Conservation (phyloP, 495 filamentous ascomycete species). For the Penicillium malachiteum region DNA sequence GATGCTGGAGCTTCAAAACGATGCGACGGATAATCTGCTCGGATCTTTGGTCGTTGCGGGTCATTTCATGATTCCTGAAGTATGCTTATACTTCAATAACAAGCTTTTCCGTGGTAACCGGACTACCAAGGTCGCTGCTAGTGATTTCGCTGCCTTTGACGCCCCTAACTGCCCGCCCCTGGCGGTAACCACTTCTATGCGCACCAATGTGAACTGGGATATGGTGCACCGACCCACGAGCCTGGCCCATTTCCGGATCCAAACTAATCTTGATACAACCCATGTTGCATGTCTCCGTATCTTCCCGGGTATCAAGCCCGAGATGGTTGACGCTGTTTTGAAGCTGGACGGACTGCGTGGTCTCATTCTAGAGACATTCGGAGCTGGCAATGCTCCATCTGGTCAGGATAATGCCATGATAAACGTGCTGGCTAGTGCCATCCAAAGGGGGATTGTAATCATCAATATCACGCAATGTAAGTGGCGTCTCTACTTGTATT, state of each 20-base stretch:
- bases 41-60: slow-evolving; percentile 91
- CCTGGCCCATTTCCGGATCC: slow-evolving; percentile 73
- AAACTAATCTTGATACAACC: slow-evolving; percentile 75
- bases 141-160: slow-evolving; percentile 81
- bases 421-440: slow-evolving; percentile 73
- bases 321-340: slow-evolving; percentile 91
- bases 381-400: slow-evolving; percentile 88
- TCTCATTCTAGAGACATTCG: slow-evolving; percentile 91
- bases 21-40: slow-evolving; percentile 94
- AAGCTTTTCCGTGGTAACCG: slow-evolving; percentile 90
- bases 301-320: slow-evolving; percentile 92
- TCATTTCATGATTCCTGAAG: slow-evolving; percentile 94
- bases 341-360: slow-evolving; percentile 75
- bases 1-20: slow-evolving; percentile 89
- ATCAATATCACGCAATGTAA: slow-evolving; percentile 94
- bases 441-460: slow-evolving; percentile 78
- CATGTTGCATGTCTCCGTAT: slow-evolving; percentile 92
- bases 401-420: slow-evolving; percentile 82
- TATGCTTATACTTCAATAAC: slow-evolving; percentile 94
- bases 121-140: slow-evolving; percentile 83
- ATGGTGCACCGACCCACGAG: slow-evolving; percentile 71
- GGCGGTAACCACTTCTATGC: slow-evolving; percentile 74
- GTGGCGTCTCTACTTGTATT: background rate
- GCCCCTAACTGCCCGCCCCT: slow-evolving; percentile 81
- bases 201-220: slow-evolving; percentile 82